Conservation (phyloP, 108 stramenopile species). For the Pelagomonas calceolata region DNA sequence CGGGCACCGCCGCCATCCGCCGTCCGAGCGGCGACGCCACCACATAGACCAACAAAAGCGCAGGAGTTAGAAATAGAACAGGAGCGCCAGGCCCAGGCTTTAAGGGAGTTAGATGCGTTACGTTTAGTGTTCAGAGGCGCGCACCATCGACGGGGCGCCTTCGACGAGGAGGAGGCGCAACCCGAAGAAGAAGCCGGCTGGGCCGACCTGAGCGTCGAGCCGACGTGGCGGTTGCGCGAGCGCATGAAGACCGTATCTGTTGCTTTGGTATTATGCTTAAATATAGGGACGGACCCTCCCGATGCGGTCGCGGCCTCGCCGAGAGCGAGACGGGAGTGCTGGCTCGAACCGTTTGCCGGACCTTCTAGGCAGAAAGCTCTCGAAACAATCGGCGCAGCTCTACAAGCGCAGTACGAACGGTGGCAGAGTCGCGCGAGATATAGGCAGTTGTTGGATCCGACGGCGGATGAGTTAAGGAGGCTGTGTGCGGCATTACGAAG, state of each 20-base stretch:
- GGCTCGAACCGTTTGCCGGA: slow-evolving; percentile 76
- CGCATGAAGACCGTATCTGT: slow-evolving; percentile 85
- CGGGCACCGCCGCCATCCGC: too few relatives aligned
- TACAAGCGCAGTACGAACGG: slow-evolving; percentile 77
- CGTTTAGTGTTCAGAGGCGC: too few relatives aligned
- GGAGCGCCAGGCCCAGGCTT: too few relatives aligned
- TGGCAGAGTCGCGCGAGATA: slow-evolving; percentile 68
- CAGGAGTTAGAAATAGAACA: too few relatives aligned
- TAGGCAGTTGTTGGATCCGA: slow-evolving; percentile 75
- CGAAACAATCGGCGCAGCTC: slow-evolving; percentile 67
- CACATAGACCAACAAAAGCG: too few relatives aligned
- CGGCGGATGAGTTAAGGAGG: slow-evolving; percentile 73
- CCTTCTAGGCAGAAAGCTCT: slow-evolving; percentile 59
- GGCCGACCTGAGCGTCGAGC: slow-evolving; percentile 8
- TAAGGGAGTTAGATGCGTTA: too few relatives aligned
- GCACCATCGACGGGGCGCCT: too few relatives aligned
- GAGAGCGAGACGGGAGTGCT: slow-evolving; percentile 79
- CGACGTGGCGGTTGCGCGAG: slow-evolving; percentile 81
- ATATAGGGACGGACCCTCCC: slow-evolving; percentile 93
- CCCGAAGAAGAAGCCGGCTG: too few relatives aligned
- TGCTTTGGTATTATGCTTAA: slow-evolving; percentile 82
- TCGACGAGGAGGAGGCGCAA: too few relatives aligned
- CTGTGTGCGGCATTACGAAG: slow-evolving; percentile 63
- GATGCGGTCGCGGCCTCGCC: slow-evolving; percentile 76
- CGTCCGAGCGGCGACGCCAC: too few relatives aligned